These are phyloP conservation scores for Colletotrichum brevisporum DNA, from an alignment of 2,329 filamentous ascomycete genomes.

Conservation along the genomic window DNA sequence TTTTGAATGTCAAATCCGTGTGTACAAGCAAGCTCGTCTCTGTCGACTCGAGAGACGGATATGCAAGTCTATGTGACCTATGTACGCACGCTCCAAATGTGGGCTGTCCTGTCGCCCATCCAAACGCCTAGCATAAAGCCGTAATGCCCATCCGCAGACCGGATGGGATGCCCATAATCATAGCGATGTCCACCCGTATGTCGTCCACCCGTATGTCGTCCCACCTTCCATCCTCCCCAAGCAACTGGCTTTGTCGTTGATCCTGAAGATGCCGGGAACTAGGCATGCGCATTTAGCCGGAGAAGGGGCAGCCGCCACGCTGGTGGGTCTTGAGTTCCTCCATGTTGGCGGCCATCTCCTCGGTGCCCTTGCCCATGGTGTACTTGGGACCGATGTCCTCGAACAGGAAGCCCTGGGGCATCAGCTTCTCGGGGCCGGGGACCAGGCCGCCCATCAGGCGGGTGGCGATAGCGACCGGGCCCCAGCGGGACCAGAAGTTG, in stretches of 20 bases:
- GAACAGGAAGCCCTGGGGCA: slow-evolving; percentile 66
- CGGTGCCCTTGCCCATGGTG: slow-evolving; percentile 66
- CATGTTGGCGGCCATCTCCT: slow-evolving; percentile 56
- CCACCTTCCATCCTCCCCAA: no score
- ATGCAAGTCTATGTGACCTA: no score
- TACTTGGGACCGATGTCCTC: slow-evolving; percentile 74
- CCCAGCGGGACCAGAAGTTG: slow-evolving; percentile 74
- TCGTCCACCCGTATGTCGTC: no score
- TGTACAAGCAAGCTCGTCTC: no score
- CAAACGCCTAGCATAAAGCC: no score
- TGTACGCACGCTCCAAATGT: no score
- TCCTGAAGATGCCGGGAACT: background rate
- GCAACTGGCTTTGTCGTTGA: no score
- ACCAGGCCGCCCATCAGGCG: slow-evolving; percentile 60
- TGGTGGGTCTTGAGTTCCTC: slow-evolving; percentile 28
- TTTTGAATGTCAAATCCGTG: no score
- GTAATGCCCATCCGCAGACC: no score
- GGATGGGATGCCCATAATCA: no score
- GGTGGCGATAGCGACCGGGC: slow-evolving; percentile 65
- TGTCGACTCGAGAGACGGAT: background rate
- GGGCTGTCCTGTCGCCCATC: no score
- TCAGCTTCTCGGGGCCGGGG: slow-evolving; percentile 59
- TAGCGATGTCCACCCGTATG: no score
- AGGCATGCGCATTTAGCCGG: slow-evolving; percentile 2
- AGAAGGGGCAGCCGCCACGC: slow-evolving; percentile 37